Base-by-base conservation (phyloP, 805 yeast species). In the Gaillardinia entomophila region DNA sequence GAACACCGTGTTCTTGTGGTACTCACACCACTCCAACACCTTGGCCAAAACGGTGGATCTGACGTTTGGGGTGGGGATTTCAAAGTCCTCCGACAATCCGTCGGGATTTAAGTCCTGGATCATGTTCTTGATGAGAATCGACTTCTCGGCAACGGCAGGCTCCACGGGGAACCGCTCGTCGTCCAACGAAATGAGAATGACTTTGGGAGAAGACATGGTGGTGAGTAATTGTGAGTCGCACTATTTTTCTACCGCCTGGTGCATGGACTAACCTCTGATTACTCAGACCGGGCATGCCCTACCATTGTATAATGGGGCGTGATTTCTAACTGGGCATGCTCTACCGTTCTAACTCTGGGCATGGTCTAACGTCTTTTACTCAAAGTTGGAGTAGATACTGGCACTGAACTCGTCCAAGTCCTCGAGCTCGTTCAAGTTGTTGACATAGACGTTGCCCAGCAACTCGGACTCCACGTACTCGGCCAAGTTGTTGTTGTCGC, bases 1-100 rank as follows among this genome's bases (percentile, higher is more conserved):
- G 59, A 80, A 80, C 13, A 68, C 68, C 7, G 83, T 74, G 53
- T 85, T 88, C 57, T 81, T 83, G 67, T 90, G 96, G 57, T 90
- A 92, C 51, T 85, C 94, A 49, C 96, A 88, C 94, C 96, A 90
- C 55, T 90, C 96, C 33, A 90, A 68, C n/a, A 90, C 90, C 54
- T 88, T 87, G 56, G 82, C 77, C 61, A 90, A 70, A 14, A 90
- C 95, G 12, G 82, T 79, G 7, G 95, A 82, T 44, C 90, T 71
- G 24, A 88, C 96, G 51, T 86, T 88, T 25, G 95, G 96, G 10
- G 88, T 77, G 24, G 97, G 97, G 49, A 90, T 82, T 39, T 78
- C 84, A 42, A 79, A 77, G 26, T 79, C 82, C 34, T 77, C 84
- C 27, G 74, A 81, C 39, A 78, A 86, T 10, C 71, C 75, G 28